phyloP scores from a whole-genome alignment of 2,329 filamentous ascomycete species.

The Trichoderma oligosporum region DNA sequence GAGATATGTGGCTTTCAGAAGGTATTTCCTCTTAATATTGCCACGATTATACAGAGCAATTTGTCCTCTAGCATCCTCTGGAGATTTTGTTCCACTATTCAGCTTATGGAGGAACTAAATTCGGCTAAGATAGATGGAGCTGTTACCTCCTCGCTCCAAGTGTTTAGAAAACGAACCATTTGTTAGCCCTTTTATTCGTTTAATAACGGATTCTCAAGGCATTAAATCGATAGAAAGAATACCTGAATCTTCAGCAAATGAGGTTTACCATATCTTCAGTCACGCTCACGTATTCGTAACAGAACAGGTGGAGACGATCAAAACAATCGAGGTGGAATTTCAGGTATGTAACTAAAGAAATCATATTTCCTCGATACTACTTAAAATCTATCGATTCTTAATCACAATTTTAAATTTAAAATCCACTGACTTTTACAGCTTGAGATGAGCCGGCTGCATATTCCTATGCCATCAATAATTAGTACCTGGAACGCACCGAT shows the following conservation, averaged over 20 bases:
- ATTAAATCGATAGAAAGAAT: not conserved
- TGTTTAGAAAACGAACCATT: not conserved
- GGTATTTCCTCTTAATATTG: not conserved
- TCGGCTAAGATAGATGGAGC: not conserved
- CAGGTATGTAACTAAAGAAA: not conserved
- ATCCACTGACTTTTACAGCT: not conserved
- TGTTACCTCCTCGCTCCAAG: not conserved
- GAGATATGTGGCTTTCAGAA: not conserved
- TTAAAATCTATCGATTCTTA: no score
- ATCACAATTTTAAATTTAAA: no score
- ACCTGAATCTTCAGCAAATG: not conserved
- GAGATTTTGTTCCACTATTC: not conserved
- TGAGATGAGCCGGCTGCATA: not conserved
- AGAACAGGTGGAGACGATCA: not conserved
- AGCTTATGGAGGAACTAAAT: not conserved
- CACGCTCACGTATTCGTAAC: not conserved
- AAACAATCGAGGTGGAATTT: not conserved
- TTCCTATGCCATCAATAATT: not conserved
- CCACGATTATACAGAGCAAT: not conserved
- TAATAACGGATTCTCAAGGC: not conserved
- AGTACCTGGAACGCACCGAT: not conserved
- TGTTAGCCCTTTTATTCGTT: not conserved
- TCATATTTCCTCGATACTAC: not conserved
- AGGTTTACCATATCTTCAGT: not conserved
- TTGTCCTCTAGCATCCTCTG: not conserved